phyloP scores from a whole-genome alignment of 2,329 filamentous ascomycete genomes.

The Paecilomyces sp. region DNA sequence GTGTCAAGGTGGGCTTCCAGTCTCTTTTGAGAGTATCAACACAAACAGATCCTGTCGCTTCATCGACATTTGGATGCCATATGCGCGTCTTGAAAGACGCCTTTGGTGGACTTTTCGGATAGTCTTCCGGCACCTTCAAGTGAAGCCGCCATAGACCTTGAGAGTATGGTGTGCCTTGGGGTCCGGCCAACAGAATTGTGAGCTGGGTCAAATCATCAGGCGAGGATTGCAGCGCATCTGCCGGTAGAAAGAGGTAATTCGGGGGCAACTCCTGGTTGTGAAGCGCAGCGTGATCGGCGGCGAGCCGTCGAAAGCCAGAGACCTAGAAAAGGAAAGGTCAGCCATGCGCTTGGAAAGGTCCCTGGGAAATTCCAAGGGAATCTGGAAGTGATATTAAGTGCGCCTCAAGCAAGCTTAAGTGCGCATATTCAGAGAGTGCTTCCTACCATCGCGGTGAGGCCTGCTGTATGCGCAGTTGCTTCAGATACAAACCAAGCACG shows the following conservation, averaged over 20 bases:
- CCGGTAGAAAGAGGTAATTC: conserved; percentile 52
- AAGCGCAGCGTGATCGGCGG: conserved; percentile 52
- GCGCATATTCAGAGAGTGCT: background rate
- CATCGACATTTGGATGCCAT: conserved; percentile 60
- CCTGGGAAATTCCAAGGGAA: background rate
- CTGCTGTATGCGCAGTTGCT: background rate
- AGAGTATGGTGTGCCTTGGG: conserved; percentile 53
- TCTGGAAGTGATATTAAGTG: background rate
- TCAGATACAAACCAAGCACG: background rate
- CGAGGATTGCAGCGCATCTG: conserved; percentile 22
- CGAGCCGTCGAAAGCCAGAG: conserved; percentile 49
- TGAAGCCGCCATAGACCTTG: conserved; percentile 54
- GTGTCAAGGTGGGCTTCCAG: conserved; percentile 51
- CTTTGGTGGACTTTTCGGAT: conserved; percentile 44
- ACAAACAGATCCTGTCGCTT: conserved; percentile 54
- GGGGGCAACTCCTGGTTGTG: conserved; percentile 51
- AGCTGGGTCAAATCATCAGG: conserved; percentile 52
- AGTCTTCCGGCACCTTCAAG: conserved; percentile 53
- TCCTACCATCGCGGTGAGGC: background rate
- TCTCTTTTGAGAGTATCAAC: conserved; percentile 60
- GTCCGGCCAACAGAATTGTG: conserved; percentile 52
- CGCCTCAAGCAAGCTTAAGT: background rate
- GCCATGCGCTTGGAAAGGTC: background rate
- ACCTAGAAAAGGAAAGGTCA: conserved; percentile 13
- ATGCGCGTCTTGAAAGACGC: conserved; percentile 55